Percentiles rank a stretch among this genome's conserved stretches.
Evolutionary conservation across 2,329 filamentous ascomycete genomes (phyloP).

Genomic region (Monilinia polystroma): DNA sequence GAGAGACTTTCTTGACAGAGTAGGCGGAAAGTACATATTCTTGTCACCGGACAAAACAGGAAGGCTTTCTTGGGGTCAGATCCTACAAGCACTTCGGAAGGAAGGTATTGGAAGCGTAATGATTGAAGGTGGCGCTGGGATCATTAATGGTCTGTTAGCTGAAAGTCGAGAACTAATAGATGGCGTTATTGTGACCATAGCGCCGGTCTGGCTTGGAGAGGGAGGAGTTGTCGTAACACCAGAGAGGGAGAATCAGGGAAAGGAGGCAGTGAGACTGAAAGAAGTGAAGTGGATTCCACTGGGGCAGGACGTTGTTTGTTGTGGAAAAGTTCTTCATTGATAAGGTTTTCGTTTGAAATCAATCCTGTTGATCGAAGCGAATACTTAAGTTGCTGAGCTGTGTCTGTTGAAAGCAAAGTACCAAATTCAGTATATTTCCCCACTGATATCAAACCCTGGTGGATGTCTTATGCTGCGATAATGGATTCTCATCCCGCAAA

Average conservation of each 20-base stretch:
- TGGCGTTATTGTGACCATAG: slow-evolving; percentile 83
- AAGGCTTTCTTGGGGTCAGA: slow-evolving; percentile 5
- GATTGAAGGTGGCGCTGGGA: slow-evolving; percentile 82
- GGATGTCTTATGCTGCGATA: background rate
- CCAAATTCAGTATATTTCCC: background rate
- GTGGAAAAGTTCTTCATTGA: slow-evolving; percentile 23
- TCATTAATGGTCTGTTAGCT: slow-evolving; percentile 80
- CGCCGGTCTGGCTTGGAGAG: slow-evolving; percentile 83
- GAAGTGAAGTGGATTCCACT: slow-evolving; percentile 31
- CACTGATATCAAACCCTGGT: background rate
- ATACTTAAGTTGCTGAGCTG: background rate
- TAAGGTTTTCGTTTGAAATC: too few relatives aligned
- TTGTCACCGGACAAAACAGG: slow-evolving; percentile 2
- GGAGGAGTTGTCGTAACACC: slow-evolving; percentile 81
- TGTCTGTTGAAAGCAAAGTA: background rate
- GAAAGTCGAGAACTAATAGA: slow-evolving; percentile 63
- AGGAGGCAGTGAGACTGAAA: slow-evolving; percentile 24
- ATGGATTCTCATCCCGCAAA: background rate
- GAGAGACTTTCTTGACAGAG: slow-evolving; percentile 13
- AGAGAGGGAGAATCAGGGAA: slow-evolving; percentile 17
- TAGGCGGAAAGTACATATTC: slow-evolving; percentile 26
- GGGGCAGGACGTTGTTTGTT: slow-evolving; percentile 33
- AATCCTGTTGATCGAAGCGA: too few relatives aligned
- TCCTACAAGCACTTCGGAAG: background rate
- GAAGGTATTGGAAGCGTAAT: slow-evolving; percentile 68